phyloP scores from a whole-genome alignment of 495 filamentous ascomycete genomes.

The Glonium stellatum region DNA sequence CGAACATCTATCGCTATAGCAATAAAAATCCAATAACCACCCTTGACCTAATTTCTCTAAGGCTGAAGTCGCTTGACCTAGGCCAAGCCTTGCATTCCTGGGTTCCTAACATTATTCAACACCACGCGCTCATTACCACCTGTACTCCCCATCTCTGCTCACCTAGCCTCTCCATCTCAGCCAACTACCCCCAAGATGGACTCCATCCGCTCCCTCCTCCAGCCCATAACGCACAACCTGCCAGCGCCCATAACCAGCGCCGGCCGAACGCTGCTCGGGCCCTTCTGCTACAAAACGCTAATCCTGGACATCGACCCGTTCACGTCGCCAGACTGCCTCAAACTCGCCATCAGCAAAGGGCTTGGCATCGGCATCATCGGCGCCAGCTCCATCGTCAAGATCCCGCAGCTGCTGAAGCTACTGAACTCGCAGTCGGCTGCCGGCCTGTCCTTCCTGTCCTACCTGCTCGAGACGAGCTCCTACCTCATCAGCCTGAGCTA shows the following conservation, averaged over 20 bases:
- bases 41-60: too few relatives aligned
- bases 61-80: too few relatives aligned
- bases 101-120: too few relatives aligned
- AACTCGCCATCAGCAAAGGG: constrained; percentile 81
- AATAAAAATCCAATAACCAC: too few relatives aligned
- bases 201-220: constrained; percentile 55
- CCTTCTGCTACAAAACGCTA: constrained; percentile 73
- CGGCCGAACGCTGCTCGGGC: constrained; percentile 71
- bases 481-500: constrained; percentile 85
- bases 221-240: constrained; percentile 71
- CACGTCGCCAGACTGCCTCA: constrained; percentile 64
- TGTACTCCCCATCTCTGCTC: too few relatives aligned
- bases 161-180: too few relatives aligned
- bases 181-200: constrained; percentile 21
- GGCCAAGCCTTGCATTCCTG: too few relatives aligned
- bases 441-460: constrained; percentile 82
- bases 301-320: constrained; percentile 71
- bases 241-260: constrained; percentile 69
- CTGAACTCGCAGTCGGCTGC: constrained; percentile 66
- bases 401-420: constrained; percentile 92
- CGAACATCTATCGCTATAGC: too few relatives aligned
- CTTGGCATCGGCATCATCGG: constrained; percentile 89
- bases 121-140: too few relatives aligned
- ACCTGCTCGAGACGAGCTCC: constrained; percentile 79
- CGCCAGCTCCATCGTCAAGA: constrained; percentile 82